These are phyloP conservation scores for Trichocladium uniseriatum DNA, from an alignment of 495 filamentous ascomycete species.

Conservation along the genomic window DNA sequence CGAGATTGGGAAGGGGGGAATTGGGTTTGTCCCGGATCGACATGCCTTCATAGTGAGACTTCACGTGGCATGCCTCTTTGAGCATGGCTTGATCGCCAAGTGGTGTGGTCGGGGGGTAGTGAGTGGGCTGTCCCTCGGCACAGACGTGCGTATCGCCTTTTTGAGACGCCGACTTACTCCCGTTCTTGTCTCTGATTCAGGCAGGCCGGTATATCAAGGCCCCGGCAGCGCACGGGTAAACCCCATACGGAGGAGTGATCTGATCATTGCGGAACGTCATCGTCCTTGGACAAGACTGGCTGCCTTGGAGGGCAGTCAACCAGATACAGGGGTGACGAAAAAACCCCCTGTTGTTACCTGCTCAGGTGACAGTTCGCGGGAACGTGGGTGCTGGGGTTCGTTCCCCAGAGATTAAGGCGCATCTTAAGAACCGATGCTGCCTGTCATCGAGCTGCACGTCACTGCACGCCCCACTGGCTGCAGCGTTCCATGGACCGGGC, in stretches of 20 bases:
- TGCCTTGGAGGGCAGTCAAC: slow-evolving; percentile 13
- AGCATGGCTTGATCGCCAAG: slow-evolving; percentile 21
- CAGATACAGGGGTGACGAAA: slow-evolving; percentile 5
- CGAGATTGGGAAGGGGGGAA: slow-evolving; percentile 2
- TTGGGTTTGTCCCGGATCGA: slow-evolving; percentile 2
- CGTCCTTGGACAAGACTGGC: slow-evolving; percentile 18
- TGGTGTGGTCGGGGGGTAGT: slow-evolving; percentile 8
- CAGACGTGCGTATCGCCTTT: not conserved
- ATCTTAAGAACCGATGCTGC: slow-evolving; percentile 10
- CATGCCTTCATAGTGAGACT: slow-evolving; percentile 13
- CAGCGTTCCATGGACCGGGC: not conserved
- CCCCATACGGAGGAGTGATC: slow-evolving; percentile 11
- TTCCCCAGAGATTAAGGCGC: slow-evolving; percentile 14
- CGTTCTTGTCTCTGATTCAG: slow-evolving; percentile 12
- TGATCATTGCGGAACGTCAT: slow-evolving; percentile 21
- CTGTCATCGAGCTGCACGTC: slow-evolving; percentile 8
- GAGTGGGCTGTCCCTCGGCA: slow-evolving; percentile 11
- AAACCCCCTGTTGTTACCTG: slow-evolving; percentile 12
- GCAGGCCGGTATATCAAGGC: slow-evolving; percentile 11
- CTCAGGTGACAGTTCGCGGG: slow-evolving; percentile 22
- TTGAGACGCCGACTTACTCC: slow-evolving; percentile 4
- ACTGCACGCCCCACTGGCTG: not conserved
- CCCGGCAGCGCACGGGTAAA: slow-evolving; percentile 21
- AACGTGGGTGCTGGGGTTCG: slow-evolving; percentile 9
- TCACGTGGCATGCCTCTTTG: slow-evolving; percentile 24